Conservation (phyloP, 306 rosid species). For the Lathyrus tuberosus region DNA sequence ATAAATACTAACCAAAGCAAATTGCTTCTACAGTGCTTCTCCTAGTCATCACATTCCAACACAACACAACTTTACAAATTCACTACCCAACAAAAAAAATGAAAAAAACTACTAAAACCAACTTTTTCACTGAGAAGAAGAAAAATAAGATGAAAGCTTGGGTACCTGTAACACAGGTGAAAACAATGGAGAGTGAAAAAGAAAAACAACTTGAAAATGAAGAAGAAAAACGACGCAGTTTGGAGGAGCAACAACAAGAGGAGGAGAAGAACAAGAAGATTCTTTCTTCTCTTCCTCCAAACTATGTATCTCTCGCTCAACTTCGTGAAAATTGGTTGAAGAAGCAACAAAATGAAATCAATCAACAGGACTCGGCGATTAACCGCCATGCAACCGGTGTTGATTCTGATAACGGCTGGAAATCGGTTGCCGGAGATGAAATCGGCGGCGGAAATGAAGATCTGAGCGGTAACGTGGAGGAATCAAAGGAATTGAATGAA, state of each 20-base stretch:
- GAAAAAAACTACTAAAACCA: not conserved
- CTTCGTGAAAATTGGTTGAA: conserved; percentile 65
- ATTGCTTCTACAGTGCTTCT: not conserved
- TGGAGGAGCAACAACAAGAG: conserved; percentile 6
- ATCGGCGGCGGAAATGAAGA: conserved; percentile 19
- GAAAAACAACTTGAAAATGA: no score
- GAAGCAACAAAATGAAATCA: not conserved
- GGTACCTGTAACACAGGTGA: not conserved
- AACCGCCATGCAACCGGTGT: not conserved
- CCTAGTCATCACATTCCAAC: not conserved
- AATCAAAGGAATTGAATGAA: not conserved
- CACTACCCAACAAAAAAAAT: not conserved
- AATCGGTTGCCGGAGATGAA: no score
- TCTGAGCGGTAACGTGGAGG: not conserved
- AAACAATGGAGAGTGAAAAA: not conserved
- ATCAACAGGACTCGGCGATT: not conserved
- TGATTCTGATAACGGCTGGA: not conserved
- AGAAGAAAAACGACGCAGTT: not conserved
- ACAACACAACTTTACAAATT: no score
- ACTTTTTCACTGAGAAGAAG: not conserved
- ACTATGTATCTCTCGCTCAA: conserved; percentile 58
- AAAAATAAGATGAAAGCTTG: not conserved
- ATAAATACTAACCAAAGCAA: not conserved
- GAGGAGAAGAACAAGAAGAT: not conserved
- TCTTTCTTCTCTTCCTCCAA: conserved; percentile 50